These are phyloP conservation scores for Rhynchospora pubera DNA, from an alignment of 176 grass and related monocot genomes.

Conservation along the genomic window DNA sequence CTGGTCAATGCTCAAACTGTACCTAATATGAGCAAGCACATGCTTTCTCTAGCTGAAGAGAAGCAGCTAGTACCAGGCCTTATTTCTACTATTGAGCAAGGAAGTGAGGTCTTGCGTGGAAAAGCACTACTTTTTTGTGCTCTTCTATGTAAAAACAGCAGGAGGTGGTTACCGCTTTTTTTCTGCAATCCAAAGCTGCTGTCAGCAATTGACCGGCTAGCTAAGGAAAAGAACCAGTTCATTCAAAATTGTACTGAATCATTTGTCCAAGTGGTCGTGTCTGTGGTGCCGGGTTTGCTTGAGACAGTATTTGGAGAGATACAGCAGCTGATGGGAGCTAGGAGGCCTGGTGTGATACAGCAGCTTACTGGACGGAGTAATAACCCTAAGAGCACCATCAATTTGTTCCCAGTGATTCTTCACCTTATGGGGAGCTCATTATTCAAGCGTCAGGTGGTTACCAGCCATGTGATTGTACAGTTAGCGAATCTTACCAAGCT, in stretches of 20 bases:
- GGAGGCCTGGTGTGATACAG: constrained; percentile 63
- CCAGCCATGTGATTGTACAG: constrained; percentile 68
- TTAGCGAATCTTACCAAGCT: constrained; percentile 88
- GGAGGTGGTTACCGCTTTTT: constrained; percentile 88
- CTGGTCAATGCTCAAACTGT: constrained; percentile 55
- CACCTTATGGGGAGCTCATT: constrained; percentile 91
- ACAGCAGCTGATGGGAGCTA: constrained; percentile 83
- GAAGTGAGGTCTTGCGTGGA: constrained; percentile 73
- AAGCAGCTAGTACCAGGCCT: constrained; percentile 68
- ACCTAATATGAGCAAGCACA: constrained; percentile 68
- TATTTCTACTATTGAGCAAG: constrained; percentile 69
- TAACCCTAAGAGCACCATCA: constrained; percentile 61
- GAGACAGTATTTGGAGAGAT: constrained; percentile 77
- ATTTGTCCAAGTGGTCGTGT: constrained; percentile 69
- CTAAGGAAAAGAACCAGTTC: constrained; percentile 78
- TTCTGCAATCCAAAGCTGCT: constrained; percentile 75
- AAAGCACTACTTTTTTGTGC: constrained; percentile 82
- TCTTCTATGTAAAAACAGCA: constrained; percentile 92
- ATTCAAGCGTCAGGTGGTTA: constrained; percentile 77
- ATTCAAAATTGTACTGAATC: constrained; percentile 71
- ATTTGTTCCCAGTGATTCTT: constrained; percentile 89
- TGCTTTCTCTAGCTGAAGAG: constrained; percentile 66
- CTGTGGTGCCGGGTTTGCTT: constrained; percentile 63
- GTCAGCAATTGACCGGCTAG: constrained; percentile 77
- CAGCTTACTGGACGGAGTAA: constrained; percentile 57